These are phyloP conservation scores for Liquidambar formosana DNA, from an alignment of 164 flowering plant species.

Conservation along the genomic window DNA sequence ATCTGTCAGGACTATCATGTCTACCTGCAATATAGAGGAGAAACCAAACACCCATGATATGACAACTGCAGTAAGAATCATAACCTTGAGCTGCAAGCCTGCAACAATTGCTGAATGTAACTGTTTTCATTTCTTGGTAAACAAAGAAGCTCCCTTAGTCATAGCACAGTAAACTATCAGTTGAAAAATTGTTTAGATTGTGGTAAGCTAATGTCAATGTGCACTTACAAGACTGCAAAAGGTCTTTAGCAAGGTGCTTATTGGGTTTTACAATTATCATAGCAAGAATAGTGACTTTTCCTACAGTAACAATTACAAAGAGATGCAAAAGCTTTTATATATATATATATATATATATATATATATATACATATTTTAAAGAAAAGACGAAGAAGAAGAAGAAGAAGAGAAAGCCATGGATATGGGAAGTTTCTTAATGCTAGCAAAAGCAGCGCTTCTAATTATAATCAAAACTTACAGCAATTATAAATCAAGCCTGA, in stretches of 20 bases:
- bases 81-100: background rate
- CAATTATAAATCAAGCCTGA: background rate
- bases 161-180: background rate
- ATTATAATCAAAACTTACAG: background rate
- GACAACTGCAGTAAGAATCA: background rate
- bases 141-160: background rate
- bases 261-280: too few species aligned
- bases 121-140: background rate
- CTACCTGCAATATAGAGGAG: constrained; percentile 62
- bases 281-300: too few species aligned
- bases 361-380: too few species aligned
- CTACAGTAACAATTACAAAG: too few species aligned
- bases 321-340: too few species aligned
- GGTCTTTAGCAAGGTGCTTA: too few species aligned
- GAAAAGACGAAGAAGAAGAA: too few species aligned
- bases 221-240: too few species aligned
- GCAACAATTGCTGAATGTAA: background rate
- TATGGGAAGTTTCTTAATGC: background rate
- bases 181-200: background rate
- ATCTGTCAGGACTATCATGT: constrained; percentile 97
- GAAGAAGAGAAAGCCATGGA: background rate
- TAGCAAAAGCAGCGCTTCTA: background rate
- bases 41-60: background rate
- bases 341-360: too few species aligned
- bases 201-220: too few species aligned